Base-by-base conservation (phyloP, 2,329 filamentous ascomycete genomes). In the Cordyceps javanica region DNA sequence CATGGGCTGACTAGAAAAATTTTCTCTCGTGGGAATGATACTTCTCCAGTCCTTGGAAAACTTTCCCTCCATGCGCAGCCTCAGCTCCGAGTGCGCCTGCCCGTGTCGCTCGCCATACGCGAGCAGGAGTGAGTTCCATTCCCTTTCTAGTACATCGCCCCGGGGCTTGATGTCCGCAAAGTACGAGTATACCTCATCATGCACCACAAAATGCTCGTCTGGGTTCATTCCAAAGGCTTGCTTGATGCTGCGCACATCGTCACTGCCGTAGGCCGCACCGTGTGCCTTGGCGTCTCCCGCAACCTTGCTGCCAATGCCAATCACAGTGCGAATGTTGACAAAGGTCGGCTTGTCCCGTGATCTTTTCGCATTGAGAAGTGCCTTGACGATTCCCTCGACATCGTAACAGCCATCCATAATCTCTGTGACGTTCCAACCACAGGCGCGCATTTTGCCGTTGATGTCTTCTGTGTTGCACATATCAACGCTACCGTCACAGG, bases 361-460 rank as follows among this genome's bases (percentile, higher is more conserved):
- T 2, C 61, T 62, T 25, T 73, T 69, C 5, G 75, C 75, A 14
- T 69, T 63, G 38, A 74, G 67, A 30, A 81, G 64, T 1, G 77
- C 77, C 10, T 63, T 30, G 1, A 79, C 73, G 11, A 81, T 70
- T 0, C 67, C 70, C 5, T 71, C 67, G 2, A 84, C 72, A 46
- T 83, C 77, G 59, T 74, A 79, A 64, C 73, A 76, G 7, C 81
- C 82, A 61, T 83, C 77, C 8, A 73, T 64, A 1, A 85, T 69
- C 21, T 82, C 77, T 7, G 83, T 71, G 1, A 84, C 80, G 21
- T 82, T 63, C 79, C 80, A 85, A 3, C 79, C 79, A 34, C 73
- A 78, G 7, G 81, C 80, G 5, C 73, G 69, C 80, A 84, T 83
- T 68, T 83, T 85, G 7, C 72, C 67, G 57, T 84, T 82, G 62